Conservation (phyloP, 495 filamentous ascomycete genomes). For the Sabuloglossum arenarium region DNA sequence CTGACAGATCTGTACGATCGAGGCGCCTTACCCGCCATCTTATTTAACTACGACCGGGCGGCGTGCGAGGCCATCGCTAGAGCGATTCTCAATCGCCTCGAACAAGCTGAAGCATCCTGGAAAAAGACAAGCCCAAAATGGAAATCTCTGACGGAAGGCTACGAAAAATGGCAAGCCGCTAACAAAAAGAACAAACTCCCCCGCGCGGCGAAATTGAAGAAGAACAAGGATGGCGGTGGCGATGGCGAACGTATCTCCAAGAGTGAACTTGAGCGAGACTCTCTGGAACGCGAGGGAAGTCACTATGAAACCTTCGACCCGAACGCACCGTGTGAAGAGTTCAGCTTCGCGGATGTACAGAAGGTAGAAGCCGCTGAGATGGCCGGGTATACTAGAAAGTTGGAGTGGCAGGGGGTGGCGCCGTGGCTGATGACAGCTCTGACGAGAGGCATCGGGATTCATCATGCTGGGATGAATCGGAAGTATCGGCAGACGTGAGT, state of each 20-base stretch:
- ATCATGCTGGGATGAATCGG: slow-evolving; percentile 62
- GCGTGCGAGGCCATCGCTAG: slow-evolving; percentile 36
- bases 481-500: slow-evolving; percentile 42
- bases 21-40: slow-evolving; percentile 46
- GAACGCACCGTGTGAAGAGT: slow-evolving; percentile 33
- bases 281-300: slow-evolving; percentile 28
- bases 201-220: slow-evolving; percentile 16
- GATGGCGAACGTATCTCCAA: slow-evolving; percentile 27
- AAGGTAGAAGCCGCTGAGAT: slow-evolving; percentile 32
- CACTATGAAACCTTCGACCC: slow-evolving; percentile 43
- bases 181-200: slow-evolving; percentile 20
- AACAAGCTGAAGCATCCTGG: slow-evolving; percentile 30
- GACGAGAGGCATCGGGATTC: slow-evolving; percentile 46
- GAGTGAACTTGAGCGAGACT: slow-evolving; percentile 29
- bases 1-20: slow-evolving; percentile 37
- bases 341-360: slow-evolving; percentile 41
- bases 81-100: slow-evolving; percentile 26
- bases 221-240: slow-evolving; percentile 20
- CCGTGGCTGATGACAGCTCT: slow-evolving; percentile 32
- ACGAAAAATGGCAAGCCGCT: slow-evolving; percentile 27
- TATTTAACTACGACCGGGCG: slow-evolving; percentile 55
- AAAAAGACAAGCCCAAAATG: slow-evolving; percentile 34
- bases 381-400: slow-evolving; percentile 20
- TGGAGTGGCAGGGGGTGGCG: slow-evolving; percentile 24
- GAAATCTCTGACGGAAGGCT: slow-evolving; percentile 31